Evolutionary conservation across 768 basidiomycete species (phyloP).

Genomic region (Boletellus emodensis): DNA sequence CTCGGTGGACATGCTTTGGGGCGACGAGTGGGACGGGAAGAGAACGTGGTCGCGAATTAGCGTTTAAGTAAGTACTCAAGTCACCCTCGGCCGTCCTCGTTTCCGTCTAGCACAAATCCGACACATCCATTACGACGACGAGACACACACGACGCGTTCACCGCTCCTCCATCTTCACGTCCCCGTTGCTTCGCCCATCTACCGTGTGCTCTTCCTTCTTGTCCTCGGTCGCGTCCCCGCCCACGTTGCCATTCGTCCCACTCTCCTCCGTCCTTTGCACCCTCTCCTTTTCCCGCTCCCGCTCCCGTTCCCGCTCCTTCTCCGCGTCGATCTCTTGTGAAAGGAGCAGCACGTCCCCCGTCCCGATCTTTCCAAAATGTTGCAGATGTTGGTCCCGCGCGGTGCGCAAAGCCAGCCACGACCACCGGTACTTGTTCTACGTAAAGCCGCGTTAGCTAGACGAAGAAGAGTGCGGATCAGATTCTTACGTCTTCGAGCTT

Average conservation of each 20-base stretch:
- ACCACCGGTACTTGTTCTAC: conserved; percentile 72
- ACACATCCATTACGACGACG: background rate
- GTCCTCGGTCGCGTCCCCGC: conserved; percentile 23
- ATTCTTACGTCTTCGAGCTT: conserved; percentile 58
- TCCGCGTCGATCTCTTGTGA: conserved; percentile 35
- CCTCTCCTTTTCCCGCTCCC: conserved; percentile 32
- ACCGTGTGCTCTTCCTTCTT: conserved; percentile 26
- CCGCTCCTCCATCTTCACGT: conserved; percentile 50
- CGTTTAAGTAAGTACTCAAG: background rate
- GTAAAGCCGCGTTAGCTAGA: conserved; percentile 9
- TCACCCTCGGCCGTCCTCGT: background rate
- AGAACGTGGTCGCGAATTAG: background rate
- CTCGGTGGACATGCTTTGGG: conserved; percentile 26
- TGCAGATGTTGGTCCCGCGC: conserved; percentile 70
- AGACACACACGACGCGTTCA: background rate
- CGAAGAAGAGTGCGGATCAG: background rate
- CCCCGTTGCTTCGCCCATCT: conserved; percentile 31
- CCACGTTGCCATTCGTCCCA: conserved; percentile 15
- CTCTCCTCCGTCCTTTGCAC: conserved; percentile 24
- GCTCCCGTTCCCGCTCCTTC: conserved; percentile 36
- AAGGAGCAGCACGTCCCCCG: conserved; percentile 62
- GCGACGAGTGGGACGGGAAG: background rate
- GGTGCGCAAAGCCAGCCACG: conserved; percentile 78
- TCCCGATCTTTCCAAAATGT: conserved; percentile 80
- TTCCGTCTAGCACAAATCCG: background rate